Evolutionary conservation across 345 rosid species (phyloP).

Genomic region (Brassica rapa): DNA sequence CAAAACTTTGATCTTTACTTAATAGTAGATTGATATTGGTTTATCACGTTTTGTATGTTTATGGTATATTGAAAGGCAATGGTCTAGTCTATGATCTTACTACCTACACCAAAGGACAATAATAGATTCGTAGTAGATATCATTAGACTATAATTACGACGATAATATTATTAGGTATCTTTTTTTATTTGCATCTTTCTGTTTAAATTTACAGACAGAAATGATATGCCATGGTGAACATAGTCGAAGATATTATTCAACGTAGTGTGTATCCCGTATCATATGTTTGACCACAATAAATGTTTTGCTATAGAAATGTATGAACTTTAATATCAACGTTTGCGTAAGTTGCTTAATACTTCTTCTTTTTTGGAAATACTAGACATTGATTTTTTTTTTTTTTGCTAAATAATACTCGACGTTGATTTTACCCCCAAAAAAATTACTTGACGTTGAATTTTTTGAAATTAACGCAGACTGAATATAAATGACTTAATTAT

Average conservation of each 20-base stretch:
- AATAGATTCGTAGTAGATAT: background rate
- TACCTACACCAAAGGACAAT: background rate
- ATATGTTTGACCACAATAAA: slow-evolving; percentile 18
- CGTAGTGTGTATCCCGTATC: background rate
- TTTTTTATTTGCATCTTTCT: background rate
- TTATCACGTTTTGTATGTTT: background rate
- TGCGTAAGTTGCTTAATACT: background rate
- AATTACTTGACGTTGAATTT: background rate
- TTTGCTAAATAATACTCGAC: too few species aligned
- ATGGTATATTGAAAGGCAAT: slow-evolving; percentile 52
- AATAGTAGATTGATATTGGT: background rate
- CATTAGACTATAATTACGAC: background rate
- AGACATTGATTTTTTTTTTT: background rate
- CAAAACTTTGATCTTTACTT: background rate
- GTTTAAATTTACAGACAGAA: background rate
- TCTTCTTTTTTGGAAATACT: background rate
- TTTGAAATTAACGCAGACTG: background rate
- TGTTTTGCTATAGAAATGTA: background rate
- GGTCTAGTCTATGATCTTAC: slow-evolving; percentile 14
- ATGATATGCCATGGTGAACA: background rate
- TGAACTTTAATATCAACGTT: background rate
- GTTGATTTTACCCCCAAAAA: too few species aligned
- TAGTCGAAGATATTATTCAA: background rate
- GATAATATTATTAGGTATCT: background rate
- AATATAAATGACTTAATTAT: background rate